A percentile compares a stretch with the other conserved stretches of the same genome.
Conservation (phyloP, 129 eudicot genomes). For the Flaveria bidentis region DNA sequence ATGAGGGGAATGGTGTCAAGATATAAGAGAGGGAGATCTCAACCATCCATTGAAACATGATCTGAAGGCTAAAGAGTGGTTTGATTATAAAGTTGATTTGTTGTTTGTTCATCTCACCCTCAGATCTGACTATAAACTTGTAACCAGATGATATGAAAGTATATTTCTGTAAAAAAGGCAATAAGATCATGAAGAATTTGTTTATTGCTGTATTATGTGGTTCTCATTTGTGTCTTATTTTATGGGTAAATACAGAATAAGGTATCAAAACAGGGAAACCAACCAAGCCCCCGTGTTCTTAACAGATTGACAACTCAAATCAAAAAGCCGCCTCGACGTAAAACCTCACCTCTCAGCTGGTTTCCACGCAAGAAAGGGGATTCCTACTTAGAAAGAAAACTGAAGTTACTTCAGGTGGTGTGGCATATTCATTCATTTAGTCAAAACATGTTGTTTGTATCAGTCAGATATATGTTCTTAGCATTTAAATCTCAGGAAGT, state of each 20-base stretch:
- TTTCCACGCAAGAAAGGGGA: slow-evolving; percentile 93
- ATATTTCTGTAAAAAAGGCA: neutral
- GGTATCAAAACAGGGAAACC: slow-evolving; percentile 48
- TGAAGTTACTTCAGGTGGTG: slow-evolving; percentile 71
- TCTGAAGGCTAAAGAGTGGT: too few species aligned
- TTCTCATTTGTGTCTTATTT: slow-evolving; percentile 2
- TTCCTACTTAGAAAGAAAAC: slow-evolving; percentile 78
- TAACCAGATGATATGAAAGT: too few species aligned
- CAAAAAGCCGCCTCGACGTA: slow-evolving; percentile 73
- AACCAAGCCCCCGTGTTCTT: slow-evolving; percentile 46
- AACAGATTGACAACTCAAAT: slow-evolving; percentile 70
- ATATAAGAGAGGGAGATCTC: too few species aligned
- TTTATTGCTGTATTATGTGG: neutral
- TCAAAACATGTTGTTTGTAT: neutral
- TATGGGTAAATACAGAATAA: slow-evolving; percentile 46
- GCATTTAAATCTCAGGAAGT: slow-evolving; percentile 54
- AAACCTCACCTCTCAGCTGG: slow-evolving; percentile 89
- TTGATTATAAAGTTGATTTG: too few species aligned
- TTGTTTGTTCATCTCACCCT: slow-evolving; percentile 3
- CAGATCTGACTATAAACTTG: neutral
- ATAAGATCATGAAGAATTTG: slow-evolving; percentile 18
- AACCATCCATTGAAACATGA: too few species aligned
- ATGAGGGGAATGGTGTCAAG: too few species aligned
- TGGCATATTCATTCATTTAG: slow-evolving; percentile 1
- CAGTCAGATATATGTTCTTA: slow-evolving; percentile 3